Conservation (phyloP, 2,329 filamentous ascomycete genomes). For the Chlorencoelia australis region DNA sequence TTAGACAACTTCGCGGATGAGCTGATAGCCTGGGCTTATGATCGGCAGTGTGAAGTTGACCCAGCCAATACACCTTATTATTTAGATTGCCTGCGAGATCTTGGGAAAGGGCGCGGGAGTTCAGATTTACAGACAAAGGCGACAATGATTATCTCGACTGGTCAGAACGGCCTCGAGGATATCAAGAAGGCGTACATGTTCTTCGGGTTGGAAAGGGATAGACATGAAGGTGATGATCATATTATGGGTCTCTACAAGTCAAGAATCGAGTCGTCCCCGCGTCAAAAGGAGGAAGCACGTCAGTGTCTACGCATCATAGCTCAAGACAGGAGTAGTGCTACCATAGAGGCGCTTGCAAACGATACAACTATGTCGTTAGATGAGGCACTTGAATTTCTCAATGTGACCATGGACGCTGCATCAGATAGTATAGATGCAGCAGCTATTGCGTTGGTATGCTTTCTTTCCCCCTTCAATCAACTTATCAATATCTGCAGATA, state of each 20-base stretch:
- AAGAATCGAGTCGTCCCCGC: conserved; percentile 42
- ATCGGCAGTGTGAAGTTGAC: conserved; percentile 48
- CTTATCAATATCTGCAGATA: neutral
- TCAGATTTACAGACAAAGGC: conserved; percentile 48
- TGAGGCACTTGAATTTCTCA: conserved; percentile 53
- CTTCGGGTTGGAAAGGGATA: conserved; percentile 42
- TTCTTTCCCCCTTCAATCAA: neutral
- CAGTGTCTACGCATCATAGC: conserved; percentile 50
- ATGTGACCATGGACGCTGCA: conserved; percentile 26
- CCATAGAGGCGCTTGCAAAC: conserved; percentile 47
- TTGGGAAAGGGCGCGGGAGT: conserved; percentile 41
- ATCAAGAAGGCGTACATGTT: conserved; percentile 47
- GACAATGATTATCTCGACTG: conserved; percentile 46
- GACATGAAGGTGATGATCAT: conserved; percentile 41
- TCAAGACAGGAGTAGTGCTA: conserved; percentile 43
- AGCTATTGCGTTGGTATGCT: conserved; percentile 24
- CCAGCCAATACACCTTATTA: conserved; percentile 46
- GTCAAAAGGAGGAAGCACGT: conserved; percentile 45
- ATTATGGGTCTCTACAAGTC: conserved; percentile 54
- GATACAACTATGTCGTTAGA: conserved; percentile 47
- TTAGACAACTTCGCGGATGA: conserved; percentile 51
- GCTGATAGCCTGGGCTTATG: conserved; percentile 52
- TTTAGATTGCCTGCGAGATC: conserved; percentile 52
- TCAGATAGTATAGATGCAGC: conserved; percentile 26
- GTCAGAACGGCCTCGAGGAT: conserved; percentile 45